phyloP scores from a whole-genome alignment of 1,139 yeast genomes.

The Geotrichum restrictum region DNA sequence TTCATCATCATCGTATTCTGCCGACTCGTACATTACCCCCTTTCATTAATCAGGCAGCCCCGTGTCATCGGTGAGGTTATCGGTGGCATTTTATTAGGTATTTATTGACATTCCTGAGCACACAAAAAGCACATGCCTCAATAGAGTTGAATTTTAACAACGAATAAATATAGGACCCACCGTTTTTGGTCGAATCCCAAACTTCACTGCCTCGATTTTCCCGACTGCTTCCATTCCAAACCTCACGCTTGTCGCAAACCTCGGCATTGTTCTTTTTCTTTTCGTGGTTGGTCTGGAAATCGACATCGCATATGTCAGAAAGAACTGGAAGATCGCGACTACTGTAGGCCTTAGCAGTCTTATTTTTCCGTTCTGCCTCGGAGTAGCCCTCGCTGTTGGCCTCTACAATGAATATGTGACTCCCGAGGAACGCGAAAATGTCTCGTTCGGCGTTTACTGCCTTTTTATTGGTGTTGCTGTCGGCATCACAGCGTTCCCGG shows the following conservation, averaged over 20 bases:
- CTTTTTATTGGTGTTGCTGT: slow-evolving; percentile 76
- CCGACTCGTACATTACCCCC: slow-evolving; percentile 55
- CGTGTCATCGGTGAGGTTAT: slow-evolving; percentile 75
- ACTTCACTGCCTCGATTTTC: slow-evolving; percentile 60
- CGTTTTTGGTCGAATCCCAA: slow-evolving; percentile 65
- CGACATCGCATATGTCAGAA: slow-evolving; percentile 58
- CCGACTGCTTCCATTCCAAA: slow-evolving; percentile 61
- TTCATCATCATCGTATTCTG: slow-evolving; percentile 51
- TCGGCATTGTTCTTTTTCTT: slow-evolving; percentile 68
- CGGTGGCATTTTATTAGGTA: slow-evolving; percentile 69
- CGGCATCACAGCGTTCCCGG: slow-evolving; percentile 82
- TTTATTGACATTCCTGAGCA: slow-evolving; percentile 29
- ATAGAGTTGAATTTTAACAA: not conserved
- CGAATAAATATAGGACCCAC: slow-evolving; percentile 31
- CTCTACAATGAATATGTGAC: slow-evolving; percentile 52
- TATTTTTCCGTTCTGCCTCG: slow-evolving; percentile 74
- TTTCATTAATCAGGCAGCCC: slow-evolving; percentile 62
- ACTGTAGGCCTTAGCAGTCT: slow-evolving; percentile 66
- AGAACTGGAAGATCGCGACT: slow-evolving; percentile 56
- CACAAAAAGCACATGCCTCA: not conserved
- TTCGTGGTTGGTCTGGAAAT: slow-evolving; percentile 77
- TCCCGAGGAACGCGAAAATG: slow-evolving; percentile 37
- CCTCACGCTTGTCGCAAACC: slow-evolving; percentile 60
- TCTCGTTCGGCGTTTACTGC: slow-evolving; percentile 67
- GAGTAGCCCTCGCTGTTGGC: slow-evolving; percentile 67